A percentile compares a stretch with the other conserved stretches of the same genome.
phyloP scores from a whole-genome alignment of 352 stramenopile genomes.

The Pythium apleroticum region DNA sequence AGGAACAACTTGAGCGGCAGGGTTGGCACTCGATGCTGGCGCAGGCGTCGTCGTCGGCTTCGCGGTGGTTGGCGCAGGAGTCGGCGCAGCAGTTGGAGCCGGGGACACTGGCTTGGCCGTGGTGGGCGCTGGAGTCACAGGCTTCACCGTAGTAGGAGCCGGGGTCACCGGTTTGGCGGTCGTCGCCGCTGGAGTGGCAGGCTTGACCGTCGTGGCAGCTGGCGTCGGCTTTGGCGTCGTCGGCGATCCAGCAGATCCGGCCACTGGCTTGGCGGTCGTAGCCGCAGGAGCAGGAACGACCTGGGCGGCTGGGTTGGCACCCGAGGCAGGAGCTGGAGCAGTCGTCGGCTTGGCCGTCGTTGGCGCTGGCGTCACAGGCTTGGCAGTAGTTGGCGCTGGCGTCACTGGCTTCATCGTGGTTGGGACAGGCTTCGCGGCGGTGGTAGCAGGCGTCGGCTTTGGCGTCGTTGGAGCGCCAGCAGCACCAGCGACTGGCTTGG shows the following conservation, averaged over 20 bases:
- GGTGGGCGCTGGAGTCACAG: neutral
- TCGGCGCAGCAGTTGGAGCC: neutral
- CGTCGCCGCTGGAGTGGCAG: too few species aligned
- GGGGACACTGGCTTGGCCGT: neutral
- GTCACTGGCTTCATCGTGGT: neutral
- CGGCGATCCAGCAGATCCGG: too few species aligned
- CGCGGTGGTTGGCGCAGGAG: neutral
- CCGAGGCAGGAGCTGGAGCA: neutral
- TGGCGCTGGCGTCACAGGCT: neutral
- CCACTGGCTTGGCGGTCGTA: too few species aligned
- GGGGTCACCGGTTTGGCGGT: neutral
- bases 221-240: too few species aligned
- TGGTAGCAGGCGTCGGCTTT: constrained; percentile 2
- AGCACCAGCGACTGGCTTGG: constrained; percentile 1
- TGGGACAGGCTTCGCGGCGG: too few species aligned
- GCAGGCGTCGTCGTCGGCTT: neutral
- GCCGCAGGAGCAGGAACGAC: neutral
- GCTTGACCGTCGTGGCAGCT: too few species aligned
- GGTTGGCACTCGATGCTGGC: neutral
- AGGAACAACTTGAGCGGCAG: constrained; percentile 1
- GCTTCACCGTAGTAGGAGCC: neutral
- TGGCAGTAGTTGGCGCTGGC: neutral
- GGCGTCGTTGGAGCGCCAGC: neutral
- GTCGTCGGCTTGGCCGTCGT: neutral
- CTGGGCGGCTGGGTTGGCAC: neutral